These are phyloP conservation scores for Colletotrichum viniferum DNA, from an alignment of 2,329 filamentous ascomycete genomes.

Conservation along the genomic window DNA sequence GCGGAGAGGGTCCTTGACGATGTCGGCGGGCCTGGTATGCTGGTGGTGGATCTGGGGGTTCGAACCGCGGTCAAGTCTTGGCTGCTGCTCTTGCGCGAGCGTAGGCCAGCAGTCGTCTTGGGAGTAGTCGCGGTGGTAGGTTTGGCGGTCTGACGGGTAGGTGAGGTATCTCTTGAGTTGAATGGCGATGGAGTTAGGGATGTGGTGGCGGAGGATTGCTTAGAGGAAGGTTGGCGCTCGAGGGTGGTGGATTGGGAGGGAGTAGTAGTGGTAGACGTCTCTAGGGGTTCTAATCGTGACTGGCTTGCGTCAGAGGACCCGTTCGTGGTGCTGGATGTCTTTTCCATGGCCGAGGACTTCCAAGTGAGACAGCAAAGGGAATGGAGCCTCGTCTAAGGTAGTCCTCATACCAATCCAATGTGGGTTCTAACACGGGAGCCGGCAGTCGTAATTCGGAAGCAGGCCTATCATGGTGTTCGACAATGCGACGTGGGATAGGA, in stretches of 20 bases:
- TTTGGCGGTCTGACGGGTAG: constrained; percentile 43
- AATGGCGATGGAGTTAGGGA: constrained; percentile 40
- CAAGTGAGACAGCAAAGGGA: constrained; percentile 25
- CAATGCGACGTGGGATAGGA: constrained; percentile 18
- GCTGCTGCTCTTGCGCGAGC: constrained; percentile 69
- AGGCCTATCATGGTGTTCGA: constrained; percentile 22
- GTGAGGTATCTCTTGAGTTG: constrained; percentile 52
- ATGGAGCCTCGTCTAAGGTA: constrained; percentile 16
- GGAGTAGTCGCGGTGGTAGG: constrained; percentile 36
- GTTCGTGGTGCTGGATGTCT: constrained; percentile 33
- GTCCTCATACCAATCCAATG: constrained; percentile 21
- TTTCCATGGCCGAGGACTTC: constrained; percentile 39
- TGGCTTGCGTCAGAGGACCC: constrained; percentile 28
- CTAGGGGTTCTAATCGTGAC: constrained; percentile 14
- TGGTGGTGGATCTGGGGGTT: constrained; percentile 50
- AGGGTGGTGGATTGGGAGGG: constrained; percentile 29
- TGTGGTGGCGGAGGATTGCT: constrained; percentile 39
- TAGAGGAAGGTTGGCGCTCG: constrained; percentile 33
- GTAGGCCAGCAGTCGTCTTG: constrained; percentile 39
- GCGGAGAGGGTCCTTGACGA: constrained; percentile 72
- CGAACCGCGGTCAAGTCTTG: constrained; percentile 69
- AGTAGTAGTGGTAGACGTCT: constrained; percentile 24
- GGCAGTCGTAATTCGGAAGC: constrained; percentile 16
- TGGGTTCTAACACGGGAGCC: constrained; percentile 23
- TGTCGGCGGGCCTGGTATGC: constrained; percentile 63